Base-by-base conservation (phyloP, 352 stramenopile genomes). In the Phytophthora crassamura region DNA sequence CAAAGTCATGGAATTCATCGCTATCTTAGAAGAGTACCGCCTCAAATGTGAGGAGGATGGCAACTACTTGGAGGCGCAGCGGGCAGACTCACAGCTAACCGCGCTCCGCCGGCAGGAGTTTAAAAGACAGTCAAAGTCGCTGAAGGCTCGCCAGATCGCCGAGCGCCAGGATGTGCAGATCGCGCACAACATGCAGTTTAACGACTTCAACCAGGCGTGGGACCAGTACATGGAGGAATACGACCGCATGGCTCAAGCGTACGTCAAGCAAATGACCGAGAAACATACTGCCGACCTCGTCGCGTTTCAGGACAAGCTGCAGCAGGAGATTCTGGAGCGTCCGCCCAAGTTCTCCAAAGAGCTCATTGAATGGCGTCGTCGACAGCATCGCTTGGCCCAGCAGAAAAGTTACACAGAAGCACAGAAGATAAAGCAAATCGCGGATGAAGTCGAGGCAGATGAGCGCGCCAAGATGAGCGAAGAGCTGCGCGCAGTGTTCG, bases 201-300 rank as follows among this genome's bases (percentile, higher is more conserved):
- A 89, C 42, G 92, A 98, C 60, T 98, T 98, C 68, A 98, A 98
- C 58, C 70, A 77, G 16, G 88, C 89, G 11, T 99, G 95, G 96
- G 95, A 98, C 68, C 86, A 97, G 69, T 99, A 98, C 73, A 87
- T 98, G 72, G 82, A 97, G 54, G 94, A 98, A 53, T 98, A 98
- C 67, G 94, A 98, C 77, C 79, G 82, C 50, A 98, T 98, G 90
- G 92, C 94, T 11, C 81, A 97, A 54, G 82, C 94, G 48, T 98
- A 98, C 71, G 95, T 98, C 18, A 86, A 97, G 72, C 91, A 98
- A 69, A 97, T 98, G 89, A 96, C 86, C 2, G 88, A 97, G 57
- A 97, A 97, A 33, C 96, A 98, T 71, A 72, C 75, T 4, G 34
- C 69, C 11, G 89, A 97, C 25, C 62, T 98, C 16, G 72, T 77